Conservation (phyloP, 208 protist genomes). For the Perkinsela sp. region DNA sequence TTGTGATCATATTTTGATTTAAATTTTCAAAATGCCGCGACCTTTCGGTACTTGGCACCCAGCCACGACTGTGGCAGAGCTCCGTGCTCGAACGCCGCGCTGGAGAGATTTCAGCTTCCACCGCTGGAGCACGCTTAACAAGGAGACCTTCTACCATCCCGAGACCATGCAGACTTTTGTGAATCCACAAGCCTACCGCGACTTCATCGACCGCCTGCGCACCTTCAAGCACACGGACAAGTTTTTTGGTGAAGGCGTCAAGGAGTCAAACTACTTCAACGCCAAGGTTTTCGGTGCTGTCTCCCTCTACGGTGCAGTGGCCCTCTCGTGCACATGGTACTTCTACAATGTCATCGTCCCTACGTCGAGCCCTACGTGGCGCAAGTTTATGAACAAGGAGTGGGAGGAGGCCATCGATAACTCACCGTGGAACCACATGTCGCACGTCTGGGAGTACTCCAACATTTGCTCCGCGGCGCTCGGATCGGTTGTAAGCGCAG, state of each 20-base stretch:
- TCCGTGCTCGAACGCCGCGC: constrained; percentile 28
- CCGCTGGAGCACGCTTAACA: constrained; percentile 13
- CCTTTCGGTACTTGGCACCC: constrained; percentile 53
- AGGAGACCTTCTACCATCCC: constrained; percentile 38
- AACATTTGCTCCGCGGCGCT: constrained; percentile 31
- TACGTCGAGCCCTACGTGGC: constrained; percentile 53
- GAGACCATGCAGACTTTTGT: constrained; percentile 50
- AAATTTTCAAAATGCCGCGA: constrained; percentile 20
- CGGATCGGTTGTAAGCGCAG: constrained; percentile 19
- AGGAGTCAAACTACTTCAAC: constrained; percentile 20
- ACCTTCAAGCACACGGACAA: constrained; percentile 39
- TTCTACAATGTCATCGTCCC: constrained; percentile 36
- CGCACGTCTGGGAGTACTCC: constrained; percentile 56
- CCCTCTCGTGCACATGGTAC: constrained; percentile 19
- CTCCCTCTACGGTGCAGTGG: constrained; percentile 12
- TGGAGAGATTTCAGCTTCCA: constrained; percentile 18
- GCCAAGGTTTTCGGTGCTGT: constrained; percentile 13
- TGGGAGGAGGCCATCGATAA: constrained; percentile 64
- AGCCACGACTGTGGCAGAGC: constrained; percentile 46
- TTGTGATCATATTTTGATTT: not conserved
- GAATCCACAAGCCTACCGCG: constrained; percentile 50
- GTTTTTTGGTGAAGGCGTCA: constrained; percentile 47
- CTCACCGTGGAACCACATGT: constrained; percentile 62
- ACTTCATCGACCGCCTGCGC: constrained; percentile 35
- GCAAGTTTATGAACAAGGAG: constrained; percentile 59